phyloP scores from a whole-genome alignment of 2,329 filamentous ascomycete species.

The Chalara sp. region DNA sequence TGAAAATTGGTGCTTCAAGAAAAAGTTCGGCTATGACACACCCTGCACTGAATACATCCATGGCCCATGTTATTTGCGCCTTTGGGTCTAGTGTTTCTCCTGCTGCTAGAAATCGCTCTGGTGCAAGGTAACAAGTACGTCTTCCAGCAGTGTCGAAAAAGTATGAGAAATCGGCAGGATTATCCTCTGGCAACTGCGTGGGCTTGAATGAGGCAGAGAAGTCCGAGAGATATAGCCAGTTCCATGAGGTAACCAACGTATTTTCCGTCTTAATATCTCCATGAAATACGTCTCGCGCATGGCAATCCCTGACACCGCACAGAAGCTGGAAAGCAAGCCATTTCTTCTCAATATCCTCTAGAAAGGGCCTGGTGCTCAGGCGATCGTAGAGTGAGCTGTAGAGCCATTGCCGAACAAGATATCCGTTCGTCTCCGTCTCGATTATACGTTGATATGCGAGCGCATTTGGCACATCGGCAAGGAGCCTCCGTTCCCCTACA shows the following conservation, averaged over 20 bases:
- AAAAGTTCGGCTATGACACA: constrained; percentile 97
- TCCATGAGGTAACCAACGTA: constrained; percentile 94
- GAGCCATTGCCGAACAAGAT: constrained; percentile 88
- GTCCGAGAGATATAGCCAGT: constrained; percentile 97
- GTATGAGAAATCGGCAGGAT: constrained; percentile 94
- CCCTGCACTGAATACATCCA: constrained; percentile 96
- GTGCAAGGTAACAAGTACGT: constrained; percentile 89
- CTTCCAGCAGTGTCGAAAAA: constrained; percentile 93
- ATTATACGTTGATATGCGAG: constrained; percentile 84
- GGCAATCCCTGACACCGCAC: constrained; percentile 86
- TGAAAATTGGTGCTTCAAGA: constrained; percentile 93
- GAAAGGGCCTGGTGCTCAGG: constrained; percentile 89
- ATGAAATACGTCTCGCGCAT: constrained; percentile 82
- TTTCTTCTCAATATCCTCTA: constrained; percentile 97
- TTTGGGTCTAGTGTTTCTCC: constrained; percentile 58
- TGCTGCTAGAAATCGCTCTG: constrained; percentile 78
- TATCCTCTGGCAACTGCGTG: constrained; percentile 87
- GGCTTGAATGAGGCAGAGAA: constrained; percentile 96
- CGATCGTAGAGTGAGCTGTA: constrained; percentile 97
- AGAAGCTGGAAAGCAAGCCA: constrained; percentile 96
- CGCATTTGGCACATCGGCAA: constrained; percentile 84
- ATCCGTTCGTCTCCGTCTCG: constrained; percentile 86
- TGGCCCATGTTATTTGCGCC: constrained; percentile 75
- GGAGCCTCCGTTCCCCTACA: constrained; percentile 70
- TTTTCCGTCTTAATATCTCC: constrained; percentile 99